Percentiles rank a stretch among this genome's conserved stretches.
Conservation (phyloP, 495 filamentous ascomycete species). For the Aspergillus avenaceus region DNA sequence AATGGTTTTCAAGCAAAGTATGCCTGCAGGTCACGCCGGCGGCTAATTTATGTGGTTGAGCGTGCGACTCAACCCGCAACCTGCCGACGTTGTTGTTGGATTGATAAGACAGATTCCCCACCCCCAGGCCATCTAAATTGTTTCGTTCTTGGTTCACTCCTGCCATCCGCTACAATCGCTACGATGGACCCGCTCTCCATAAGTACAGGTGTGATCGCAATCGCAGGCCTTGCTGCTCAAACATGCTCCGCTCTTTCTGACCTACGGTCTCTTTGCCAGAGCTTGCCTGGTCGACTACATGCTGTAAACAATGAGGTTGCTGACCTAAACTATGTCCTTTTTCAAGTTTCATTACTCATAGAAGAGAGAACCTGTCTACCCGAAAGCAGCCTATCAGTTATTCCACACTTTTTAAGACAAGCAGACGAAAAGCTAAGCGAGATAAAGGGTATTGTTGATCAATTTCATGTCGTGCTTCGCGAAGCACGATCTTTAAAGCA, state of each 20-base stretch:
- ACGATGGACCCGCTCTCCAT: neutral
- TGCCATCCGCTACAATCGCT: too few relatives aligned
- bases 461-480: neutral
- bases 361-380: neutral
- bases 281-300: neutral
- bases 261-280: neutral
- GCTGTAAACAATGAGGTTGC: neutral
- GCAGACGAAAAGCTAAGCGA: neutral
- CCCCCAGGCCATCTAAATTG: too few relatives aligned
- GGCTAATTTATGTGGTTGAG: too few relatives aligned
- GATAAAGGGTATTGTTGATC: neutral
- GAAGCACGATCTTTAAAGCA: neutral
- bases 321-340: neutral
- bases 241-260: neutral
- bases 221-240: neutral
- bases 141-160: too few relatives aligned
- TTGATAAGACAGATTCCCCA: too few relatives aligned
- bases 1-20: too few relatives aligned
- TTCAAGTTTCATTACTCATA: neutral
- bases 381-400: neutral
- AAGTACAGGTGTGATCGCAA: neutral
- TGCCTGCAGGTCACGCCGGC: too few relatives aligned
- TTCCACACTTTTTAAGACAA: neutral
- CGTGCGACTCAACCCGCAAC: too few relatives aligned
- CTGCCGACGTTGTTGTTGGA: too few relatives aligned